These are phyloP conservation scores for Botrytis galanthina DNA, from an alignment of 2,329 filamentous ascomycete species.

Conservation along the genomic window DNA sequence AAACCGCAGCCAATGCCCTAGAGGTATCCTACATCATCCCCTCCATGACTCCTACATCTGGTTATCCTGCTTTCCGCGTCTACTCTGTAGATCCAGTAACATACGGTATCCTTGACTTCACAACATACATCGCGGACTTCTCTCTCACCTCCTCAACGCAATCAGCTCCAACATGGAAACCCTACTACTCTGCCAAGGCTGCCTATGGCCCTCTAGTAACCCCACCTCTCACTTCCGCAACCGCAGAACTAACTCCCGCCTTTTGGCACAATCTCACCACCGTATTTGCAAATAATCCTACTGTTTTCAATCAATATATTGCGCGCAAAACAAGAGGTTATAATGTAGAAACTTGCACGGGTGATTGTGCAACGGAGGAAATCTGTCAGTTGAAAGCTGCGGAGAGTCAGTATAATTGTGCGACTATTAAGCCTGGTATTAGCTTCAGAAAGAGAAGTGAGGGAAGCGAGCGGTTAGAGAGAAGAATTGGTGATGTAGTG, in stretches of 20 bases:
- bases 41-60: slow-evolving; percentile 38
- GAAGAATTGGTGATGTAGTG: slow-evolving; percentile 5
- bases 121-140: slow-evolving; percentile 36
- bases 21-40: slow-evolving; percentile 38
- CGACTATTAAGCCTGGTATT: slow-evolving; percentile 23
- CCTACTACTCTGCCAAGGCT: slow-evolving; percentile 37
- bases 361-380: slow-evolving; percentile 45
- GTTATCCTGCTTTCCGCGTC: slow-evolving; percentile 39
- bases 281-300: slow-evolving; percentile 45
- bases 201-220: slow-evolving; percentile 38
- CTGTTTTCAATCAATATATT: slow-evolving; percentile 48
- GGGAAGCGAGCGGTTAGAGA: not conserved
- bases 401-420: slow-evolving; percentile 49
- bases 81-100: slow-evolving; percentile 39
- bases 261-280: slow-evolving; percentile 60
- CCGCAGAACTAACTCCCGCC: slow-evolving; percentile 50
- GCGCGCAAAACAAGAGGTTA: slow-evolving; percentile 45
- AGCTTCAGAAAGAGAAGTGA: slow-evolving; percentile 22
- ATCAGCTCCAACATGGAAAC: slow-evolving; percentile 35
- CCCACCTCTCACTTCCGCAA: slow-evolving; percentile 43
- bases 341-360: slow-evolving; percentile 46
- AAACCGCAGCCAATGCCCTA: slow-evolving; percentile 31
- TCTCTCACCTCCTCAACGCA: slow-evolving; percentile 30
- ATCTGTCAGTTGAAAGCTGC: slow-evolving; percentile 54
- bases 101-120: slow-evolving; percentile 38